Conservation (phyloP, 768 basidiomycete genomes). For the Daedaleopsis sinensis region DNA sequence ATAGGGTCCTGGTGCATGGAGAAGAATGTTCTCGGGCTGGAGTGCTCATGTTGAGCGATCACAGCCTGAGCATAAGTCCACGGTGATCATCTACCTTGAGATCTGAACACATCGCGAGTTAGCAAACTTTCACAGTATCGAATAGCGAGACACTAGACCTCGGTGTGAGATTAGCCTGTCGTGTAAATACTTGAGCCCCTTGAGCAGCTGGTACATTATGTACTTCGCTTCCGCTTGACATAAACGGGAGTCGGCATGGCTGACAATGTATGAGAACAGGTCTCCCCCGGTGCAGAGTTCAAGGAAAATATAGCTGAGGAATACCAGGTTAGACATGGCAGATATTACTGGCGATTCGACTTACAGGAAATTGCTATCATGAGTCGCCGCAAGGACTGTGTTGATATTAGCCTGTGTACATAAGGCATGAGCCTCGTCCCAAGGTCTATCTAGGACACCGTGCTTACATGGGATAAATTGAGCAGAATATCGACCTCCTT, state of each 20-base stretch:
- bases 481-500: constrained; percentile 80
- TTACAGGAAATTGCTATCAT: constrained; percentile 30
- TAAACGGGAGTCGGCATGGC: constrained; percentile 55
- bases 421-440: not conserved
- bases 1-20: constrained; percentile 79
- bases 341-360: not conserved
- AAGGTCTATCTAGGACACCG: not conserved
- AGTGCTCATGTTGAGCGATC: not conserved
- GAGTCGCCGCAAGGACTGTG: constrained; percentile 65
- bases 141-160: constrained; percentile 45
- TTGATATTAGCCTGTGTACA: constrained; percentile 75
- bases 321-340: not conserved
- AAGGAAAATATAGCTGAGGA: constrained; percentile 73
- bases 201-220: constrained; percentile 79
- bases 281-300: constrained; percentile 87
- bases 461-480: constrained; percentile 67
- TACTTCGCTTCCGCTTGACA: constrained; percentile 85
- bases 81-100: constrained; percentile 55
- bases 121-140: not conserved
- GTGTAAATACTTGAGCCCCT: constrained; percentile 73
- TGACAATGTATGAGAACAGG: constrained; percentile 83
- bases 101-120: constrained; percentile 41
- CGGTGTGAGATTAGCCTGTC: constrained; percentile 75
- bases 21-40: constrained; percentile 82
- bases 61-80: not conserved